A percentile compares a stretch with the other conserved stretches of the same genome.
These are phyloP conservation scores for Candolleomyces eurysporus DNA, from an alignment of 768 basidiomycete genomes.

Conservation along the genomic window DNA sequence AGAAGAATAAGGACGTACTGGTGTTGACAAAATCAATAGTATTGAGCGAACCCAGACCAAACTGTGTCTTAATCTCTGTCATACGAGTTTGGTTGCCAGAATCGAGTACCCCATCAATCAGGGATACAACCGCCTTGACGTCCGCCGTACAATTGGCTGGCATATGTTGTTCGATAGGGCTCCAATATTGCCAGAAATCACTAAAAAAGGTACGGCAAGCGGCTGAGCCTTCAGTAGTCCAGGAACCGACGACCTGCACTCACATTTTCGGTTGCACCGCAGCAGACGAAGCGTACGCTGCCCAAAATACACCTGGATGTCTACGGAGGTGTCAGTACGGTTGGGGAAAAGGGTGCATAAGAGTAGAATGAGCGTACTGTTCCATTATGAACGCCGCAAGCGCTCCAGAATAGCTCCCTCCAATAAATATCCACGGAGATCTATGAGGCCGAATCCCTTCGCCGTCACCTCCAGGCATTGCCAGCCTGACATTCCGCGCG, in stretches of 20 bases:
- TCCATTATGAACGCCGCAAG: neutral
- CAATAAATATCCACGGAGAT: slow-evolving; percentile 48
- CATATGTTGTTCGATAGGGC: too few species aligned
- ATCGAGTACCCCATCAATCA: too few species aligned
- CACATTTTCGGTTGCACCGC: slow-evolving; percentile 61
- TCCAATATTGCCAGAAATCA: too few species aligned
- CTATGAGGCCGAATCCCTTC: slow-evolving; percentile 53
- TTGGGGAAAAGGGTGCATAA: neutral
- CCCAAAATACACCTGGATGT: slow-evolving; percentile 56
- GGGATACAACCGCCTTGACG: too few species aligned
- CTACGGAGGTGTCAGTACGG: slow-evolving; percentile 23
- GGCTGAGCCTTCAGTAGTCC: too few species aligned
- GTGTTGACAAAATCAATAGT: too few species aligned
- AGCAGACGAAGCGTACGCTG: slow-evolving; percentile 62
- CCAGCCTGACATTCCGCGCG: slow-evolving; percentile 58
- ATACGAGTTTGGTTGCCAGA: too few species aligned
- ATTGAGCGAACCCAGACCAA: too few species aligned
- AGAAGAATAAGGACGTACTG: too few species aligned
- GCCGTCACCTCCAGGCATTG: slow-evolving; percentile 57
- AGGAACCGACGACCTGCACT: slow-evolving; percentile 9
- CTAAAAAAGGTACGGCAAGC: too few species aligned
- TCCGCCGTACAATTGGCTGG: too few species aligned
- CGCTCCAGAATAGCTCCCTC: slow-evolving; percentile 49
- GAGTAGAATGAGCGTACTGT: neutral
- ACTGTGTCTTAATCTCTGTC: too few species aligned